Evolutionary conservation across 352 stramenopile species (phyloP).

Genomic region (Globisporangium abappressorium): DNA sequence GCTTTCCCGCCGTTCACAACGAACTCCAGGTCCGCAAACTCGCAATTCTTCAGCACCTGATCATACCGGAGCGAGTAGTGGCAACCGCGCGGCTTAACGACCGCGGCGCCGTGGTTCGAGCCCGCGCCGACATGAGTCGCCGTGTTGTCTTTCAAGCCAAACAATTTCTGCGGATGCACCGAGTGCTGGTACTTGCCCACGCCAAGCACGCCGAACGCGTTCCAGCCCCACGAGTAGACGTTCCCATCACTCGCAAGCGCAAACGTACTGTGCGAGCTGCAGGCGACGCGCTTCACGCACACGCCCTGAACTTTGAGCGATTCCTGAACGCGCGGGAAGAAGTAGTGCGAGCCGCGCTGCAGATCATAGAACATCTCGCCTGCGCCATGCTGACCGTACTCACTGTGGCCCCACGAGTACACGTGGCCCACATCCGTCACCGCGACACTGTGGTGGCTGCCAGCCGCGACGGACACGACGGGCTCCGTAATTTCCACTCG

Average conservation of each 20-base stretch:
- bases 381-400: slow-evolving; percentile 80
- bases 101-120: slow-evolving; percentile 65
- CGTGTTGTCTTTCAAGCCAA: slow-evolving; percentile 57
- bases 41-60: slow-evolving; percentile 36
- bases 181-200: slow-evolving; percentile 75
- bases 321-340: slow-evolving; percentile 59
- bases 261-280: slow-evolving; percentile 78
- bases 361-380: slow-evolving; percentile 66
- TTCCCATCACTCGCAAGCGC: slow-evolving; percentile 44
- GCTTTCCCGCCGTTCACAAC: slow-evolving; percentile 22
- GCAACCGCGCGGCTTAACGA: slow-evolving; percentile 46
- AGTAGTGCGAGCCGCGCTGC: slow-evolving; percentile 73
- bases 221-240: slow-evolving; percentile 88
- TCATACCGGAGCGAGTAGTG: slow-evolving; percentile 70
- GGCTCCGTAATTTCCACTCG: slow-evolving; percentile 51
- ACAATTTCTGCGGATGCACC: slow-evolving; percentile 60
- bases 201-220: slow-evolving; percentile 72
- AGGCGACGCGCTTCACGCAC: slow-evolving; percentile 34
- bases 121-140: slow-evolving; percentile 53
- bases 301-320: slow-evolving; percentile 40
- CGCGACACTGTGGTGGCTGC: slow-evolving; percentile 74
- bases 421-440: slow-evolving; percentile 55
- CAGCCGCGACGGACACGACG: slow-evolving; percentile 54
- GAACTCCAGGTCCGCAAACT: slow-evolving; percentile 64
- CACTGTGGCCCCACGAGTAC: slow-evolving; percentile 77